Evolutionary conservation across 352 stramenopile genomes (phyloP), one percentile per base, ranked within the genome.

Genomic region (Phytophthora kernoviae): DNA sequence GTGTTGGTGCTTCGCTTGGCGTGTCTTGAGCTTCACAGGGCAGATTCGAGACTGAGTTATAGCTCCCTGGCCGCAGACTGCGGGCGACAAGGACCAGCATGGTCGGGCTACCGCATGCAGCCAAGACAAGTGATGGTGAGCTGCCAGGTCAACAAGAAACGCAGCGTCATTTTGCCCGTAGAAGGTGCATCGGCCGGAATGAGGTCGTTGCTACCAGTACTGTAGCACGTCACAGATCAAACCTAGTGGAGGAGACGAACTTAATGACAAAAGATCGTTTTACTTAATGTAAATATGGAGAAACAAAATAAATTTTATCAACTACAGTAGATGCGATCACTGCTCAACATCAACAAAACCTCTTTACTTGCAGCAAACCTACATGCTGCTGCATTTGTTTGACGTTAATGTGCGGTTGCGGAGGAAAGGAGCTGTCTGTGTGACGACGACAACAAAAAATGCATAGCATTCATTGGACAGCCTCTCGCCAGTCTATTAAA

Each of bases 191-290:
- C 7, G n/a, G 15, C 37, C 37, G 15, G 33, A 39, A n/a, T n/a
- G 33, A 12, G 6, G 14, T 15, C 14, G 18, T 17, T 17, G 34
- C 34, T 17, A 20, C 10, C 8, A 1, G 1, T 22, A 43, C 18
- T 33, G 3, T 58, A 58, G 14, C 60, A 68, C 50, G 60, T 68
- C 54, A 47, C 61, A 70, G 18, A 57, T 65, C 47, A 40, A 49
- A 65, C 41, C 49, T 65, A 58, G 24, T 22, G 2, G 0, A 5
- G 22, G 4, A 43, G 9, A 2, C 37, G 37, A 43, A 43, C 15
- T 20, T 43, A 50, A 4, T 43, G 39, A 32, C 21, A 17, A 32
- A 32, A 39, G 24, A 20, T 43, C 0, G 0, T 48, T 12, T 21
- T 11, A n/a, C 14, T 48, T 63, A 44, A n/a, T 6, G 30, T 20